Percentiles rank a stretch among this genome's conserved stretches.
These are phyloP conservation scores for Bolboschoenus planiculmis DNA, from an alignment of 176 grass and related monocot genomes.

Conservation along the genomic window DNA sequence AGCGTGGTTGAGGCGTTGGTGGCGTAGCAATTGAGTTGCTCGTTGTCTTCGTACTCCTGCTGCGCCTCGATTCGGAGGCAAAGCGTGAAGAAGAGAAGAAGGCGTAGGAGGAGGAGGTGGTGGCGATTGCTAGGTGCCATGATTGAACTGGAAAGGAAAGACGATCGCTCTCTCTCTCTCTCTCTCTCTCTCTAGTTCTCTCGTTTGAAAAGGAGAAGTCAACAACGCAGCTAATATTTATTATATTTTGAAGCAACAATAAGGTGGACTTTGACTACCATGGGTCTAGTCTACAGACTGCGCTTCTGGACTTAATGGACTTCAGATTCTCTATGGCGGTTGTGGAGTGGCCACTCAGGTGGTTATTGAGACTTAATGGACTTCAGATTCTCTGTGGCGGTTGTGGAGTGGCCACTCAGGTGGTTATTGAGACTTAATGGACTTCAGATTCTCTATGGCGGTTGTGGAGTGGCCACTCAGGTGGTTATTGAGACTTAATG, in stretches of 20 bases:
- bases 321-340: neutral
- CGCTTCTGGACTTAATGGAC: neutral
- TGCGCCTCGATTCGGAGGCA: constrained; percentile 28
- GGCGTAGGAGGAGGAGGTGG: neutral
- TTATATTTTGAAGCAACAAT: neutral
- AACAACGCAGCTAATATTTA: neutral
- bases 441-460: too few relatives aligned
- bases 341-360: neutral
- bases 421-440: too few relatives aligned
- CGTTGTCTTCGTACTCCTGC: constrained; percentile 52
- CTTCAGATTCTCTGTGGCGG: too few relatives aligned
- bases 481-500: too few relatives aligned
- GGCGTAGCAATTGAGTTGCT: constrained; percentile 35
- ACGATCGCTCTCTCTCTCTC: too few relatives aligned
- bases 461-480: too few relatives aligned
- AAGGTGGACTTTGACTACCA: neutral
- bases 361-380: too few relatives aligned
- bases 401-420: too few relatives aligned
- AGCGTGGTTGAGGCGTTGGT: constrained; percentile 45
- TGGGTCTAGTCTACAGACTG: neutral
- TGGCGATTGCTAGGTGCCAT: neutral
- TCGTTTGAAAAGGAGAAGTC: neutral
- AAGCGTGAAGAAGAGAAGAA: neutral
- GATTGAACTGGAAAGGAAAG: neutral
- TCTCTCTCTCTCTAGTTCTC: neutral